Evolutionary conservation across 208 protist genomes (phyloP).

Genomic region (Crithidia brevicula): DNA sequence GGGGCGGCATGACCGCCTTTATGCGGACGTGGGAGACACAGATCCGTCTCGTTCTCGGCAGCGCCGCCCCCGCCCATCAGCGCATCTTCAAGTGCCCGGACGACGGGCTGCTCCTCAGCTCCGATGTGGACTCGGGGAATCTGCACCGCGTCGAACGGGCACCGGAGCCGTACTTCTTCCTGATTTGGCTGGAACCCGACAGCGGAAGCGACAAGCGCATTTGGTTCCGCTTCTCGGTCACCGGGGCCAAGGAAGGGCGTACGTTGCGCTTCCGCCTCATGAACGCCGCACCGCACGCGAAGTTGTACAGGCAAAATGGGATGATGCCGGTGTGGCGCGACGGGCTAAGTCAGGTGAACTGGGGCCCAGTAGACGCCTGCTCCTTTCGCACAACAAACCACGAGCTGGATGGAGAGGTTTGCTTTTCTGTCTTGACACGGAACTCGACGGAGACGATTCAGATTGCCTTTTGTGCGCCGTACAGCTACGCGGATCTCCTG

Average conservation of each 20-base stretch:
- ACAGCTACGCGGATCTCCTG: constrained; percentile 87
- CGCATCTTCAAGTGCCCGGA: constrained; percentile 52
- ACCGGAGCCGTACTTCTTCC: constrained; percentile 41
- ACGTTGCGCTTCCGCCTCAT: constrained; percentile 65
- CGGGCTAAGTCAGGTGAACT: constrained; percentile 45
- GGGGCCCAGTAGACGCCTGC: constrained; percentile 74
- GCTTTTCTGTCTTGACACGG: constrained; percentile 61
- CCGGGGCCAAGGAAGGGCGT: constrained; percentile 42
- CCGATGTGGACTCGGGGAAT: constrained; percentile 82
- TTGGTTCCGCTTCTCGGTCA: constrained; percentile 87
- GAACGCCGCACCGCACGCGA: constrained; percentile 80
- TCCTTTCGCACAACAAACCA: constrained; percentile 67
- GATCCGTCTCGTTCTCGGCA: constrained; percentile 69
- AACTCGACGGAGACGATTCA: constrained; percentile 69
- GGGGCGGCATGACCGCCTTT: constrained; percentile 55
- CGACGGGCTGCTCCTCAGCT: constrained; percentile 63
- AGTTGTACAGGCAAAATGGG: constrained; percentile 78
- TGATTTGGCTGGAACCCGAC: constrained; percentile 85
- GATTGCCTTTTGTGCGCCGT: constrained; percentile 86
- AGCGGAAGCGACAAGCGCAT: constrained; percentile 74
- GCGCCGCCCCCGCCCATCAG: constrained; percentile 67
- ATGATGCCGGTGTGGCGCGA: constrained; percentile 86
- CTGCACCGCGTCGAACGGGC: constrained; percentile 77
- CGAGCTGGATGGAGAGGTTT: constrained; percentile 69
- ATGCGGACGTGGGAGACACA: constrained; percentile 72